phyloP scores from a whole-genome alignment of 108 stramenopile species.

The Asterionellopsis glacialis region DNA sequence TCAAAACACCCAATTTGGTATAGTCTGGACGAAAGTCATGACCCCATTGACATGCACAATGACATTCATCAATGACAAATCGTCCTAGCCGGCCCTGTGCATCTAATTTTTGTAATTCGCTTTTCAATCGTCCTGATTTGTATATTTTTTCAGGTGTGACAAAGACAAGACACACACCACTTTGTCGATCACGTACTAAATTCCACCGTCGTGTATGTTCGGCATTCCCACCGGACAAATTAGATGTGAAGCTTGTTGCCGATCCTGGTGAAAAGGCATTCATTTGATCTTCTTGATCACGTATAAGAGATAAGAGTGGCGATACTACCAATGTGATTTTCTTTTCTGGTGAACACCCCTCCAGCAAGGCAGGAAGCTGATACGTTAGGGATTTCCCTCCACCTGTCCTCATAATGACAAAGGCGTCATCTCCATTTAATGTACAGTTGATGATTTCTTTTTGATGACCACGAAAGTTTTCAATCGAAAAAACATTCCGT shows the following conservation, averaged over 20 bases:
- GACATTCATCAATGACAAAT: conserved; percentile 92
- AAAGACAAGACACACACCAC: conserved; percentile 78
- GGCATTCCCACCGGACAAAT: conserved; percentile 29
- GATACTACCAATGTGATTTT: conserved; percentile 83
- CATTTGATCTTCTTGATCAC: conserved; percentile 93
- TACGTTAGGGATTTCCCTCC: conserved; percentile 92
- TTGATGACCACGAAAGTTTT: conserved; percentile 82
- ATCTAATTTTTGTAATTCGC: conserved; percentile 64
- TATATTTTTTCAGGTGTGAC: conserved; percentile 93
- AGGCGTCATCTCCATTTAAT: conserved; percentile 68
- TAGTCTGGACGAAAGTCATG: conserved; percentile 94
- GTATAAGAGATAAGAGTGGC: conserved; percentile 89
- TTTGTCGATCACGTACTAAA: conserved; percentile 49
- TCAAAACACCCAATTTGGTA: conserved; percentile 85
- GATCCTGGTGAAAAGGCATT: conserved; percentile 46
- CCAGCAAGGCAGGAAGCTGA: conserved; percentile 82
- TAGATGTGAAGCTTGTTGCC: conserved; percentile 60
- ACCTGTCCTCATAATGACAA: conserved; percentile 93
- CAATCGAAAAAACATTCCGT: conserved; percentile 55
- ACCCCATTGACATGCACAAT: conserved; percentile 74
- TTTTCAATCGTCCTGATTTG: conserved; percentile 40
- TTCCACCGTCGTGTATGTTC: conserved; percentile 65
- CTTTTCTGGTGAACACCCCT: conserved; percentile 16
- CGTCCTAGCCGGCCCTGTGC: conserved; percentile 64
- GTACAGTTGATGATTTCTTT: conserved; percentile 83